Evolutionary conservation across 345 rosid genomes (phyloP).

Genomic region (Salix koriyanagi): DNA sequence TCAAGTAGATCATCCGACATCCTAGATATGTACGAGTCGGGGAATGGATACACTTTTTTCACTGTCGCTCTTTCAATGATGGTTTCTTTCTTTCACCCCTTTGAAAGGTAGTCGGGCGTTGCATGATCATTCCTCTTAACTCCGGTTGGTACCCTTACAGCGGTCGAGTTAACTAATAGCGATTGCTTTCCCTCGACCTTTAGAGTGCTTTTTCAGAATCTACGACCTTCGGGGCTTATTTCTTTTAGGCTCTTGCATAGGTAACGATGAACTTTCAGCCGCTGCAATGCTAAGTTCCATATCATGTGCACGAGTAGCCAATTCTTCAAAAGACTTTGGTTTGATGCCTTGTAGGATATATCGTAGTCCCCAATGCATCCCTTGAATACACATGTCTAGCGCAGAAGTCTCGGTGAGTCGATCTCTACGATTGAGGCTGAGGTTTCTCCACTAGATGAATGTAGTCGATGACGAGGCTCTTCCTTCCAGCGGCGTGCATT

Average conservation of each 20-base stretch:
- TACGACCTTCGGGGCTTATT: too few species aligned
- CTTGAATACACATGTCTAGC: too few species aligned
- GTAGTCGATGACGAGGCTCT: neutral
- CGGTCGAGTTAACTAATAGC: neutral
- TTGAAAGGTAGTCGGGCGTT: neutral
- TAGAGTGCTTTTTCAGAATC: neutral
- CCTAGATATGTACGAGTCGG: too few species aligned
- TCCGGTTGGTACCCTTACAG: neutral
- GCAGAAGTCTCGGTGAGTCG: neutral
- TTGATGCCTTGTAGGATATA: too few species aligned
- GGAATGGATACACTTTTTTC: too few species aligned
- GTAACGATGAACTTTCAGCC: neutral
- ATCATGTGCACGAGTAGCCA: neutral
- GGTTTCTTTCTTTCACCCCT: neutral
- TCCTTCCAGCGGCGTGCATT: neutral
- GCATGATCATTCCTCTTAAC: neutral
- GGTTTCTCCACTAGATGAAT: neutral
- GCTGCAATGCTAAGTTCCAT: neutral
- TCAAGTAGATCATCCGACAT: too few species aligned
- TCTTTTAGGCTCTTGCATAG: neutral
- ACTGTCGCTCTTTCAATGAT: neutral
- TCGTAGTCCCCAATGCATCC: too few species aligned
- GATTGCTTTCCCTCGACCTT: neutral
- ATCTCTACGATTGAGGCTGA: neutral
- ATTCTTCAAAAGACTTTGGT: too few species aligned